A percentile compares a stretch with the other conserved stretches of the same genome.
phyloP scores from a whole-genome alignment of 2,329 filamentous ascomycete genomes.

The Aspergillaceae sp. region DNA sequence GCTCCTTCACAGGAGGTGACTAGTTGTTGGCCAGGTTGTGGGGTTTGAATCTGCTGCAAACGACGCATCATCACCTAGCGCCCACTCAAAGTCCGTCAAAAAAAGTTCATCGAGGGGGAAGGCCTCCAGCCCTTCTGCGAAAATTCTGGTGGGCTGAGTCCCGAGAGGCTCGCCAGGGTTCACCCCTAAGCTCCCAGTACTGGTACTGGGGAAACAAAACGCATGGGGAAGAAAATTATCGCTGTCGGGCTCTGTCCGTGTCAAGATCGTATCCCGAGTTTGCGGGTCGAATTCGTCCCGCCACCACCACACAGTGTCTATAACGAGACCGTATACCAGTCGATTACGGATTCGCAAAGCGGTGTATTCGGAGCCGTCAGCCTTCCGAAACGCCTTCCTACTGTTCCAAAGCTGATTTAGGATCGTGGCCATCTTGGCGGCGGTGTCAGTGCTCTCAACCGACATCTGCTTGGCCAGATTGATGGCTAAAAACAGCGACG shows the following conservation, averaged over 20 bases:
- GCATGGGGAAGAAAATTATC: constrained; percentile 2
- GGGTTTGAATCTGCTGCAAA: constrained; percentile 12
- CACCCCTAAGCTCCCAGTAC: too few species aligned
- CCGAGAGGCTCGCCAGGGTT: too few species aligned
- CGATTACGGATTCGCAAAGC: constrained; percentile 33
- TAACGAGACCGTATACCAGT: constrained; percentile 27
- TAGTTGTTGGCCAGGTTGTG: too few species aligned
- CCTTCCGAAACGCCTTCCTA: constrained; percentile 30
- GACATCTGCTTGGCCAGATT: constrained; percentile 33
- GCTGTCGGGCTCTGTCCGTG: too few species aligned
- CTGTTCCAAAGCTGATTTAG: constrained; percentile 36
- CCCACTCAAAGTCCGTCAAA: constrained; percentile 33
- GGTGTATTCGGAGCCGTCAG: constrained; percentile 28
- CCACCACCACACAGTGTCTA: constrained; percentile 38
- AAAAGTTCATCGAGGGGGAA: constrained; percentile 30
- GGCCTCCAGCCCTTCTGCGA: constrained; percentile 11
- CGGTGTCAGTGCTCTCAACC: constrained; percentile 26
- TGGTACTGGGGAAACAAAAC: constrained; percentile 8
- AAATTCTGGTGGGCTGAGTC: not conserved
- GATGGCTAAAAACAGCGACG: constrained; percentile 28
- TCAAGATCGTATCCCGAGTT: constrained; percentile 6
- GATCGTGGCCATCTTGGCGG: constrained; percentile 24
- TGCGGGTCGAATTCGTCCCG: constrained; percentile 32
- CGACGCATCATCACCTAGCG: constrained; percentile 22
- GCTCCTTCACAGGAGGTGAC: too few species aligned